Evolutionary conservation across 306 rosid species (phyloP), one percentile per base, ranked within the genome.

Genomic region (Quercus aquifolioides): DNA sequence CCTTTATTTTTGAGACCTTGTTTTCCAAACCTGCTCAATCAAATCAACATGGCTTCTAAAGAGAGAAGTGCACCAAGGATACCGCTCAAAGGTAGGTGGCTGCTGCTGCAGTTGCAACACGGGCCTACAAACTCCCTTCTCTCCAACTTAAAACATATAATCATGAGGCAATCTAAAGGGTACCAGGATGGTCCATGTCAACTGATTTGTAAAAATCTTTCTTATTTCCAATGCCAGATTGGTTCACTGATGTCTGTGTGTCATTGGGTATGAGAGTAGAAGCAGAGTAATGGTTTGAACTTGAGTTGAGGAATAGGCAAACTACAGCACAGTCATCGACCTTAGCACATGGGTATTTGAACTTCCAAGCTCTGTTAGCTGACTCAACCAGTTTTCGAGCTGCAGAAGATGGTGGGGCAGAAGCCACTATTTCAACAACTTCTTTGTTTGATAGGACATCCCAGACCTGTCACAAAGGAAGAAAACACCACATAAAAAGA

Each of bases 301-400:
- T 65, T 5, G 90, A 63, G 82, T 85, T 68, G 80, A 94, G 88
- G 84, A 87, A 94, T 63, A 94, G 94, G 81, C 98, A 94, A 64
- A 94, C 94, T 73, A 83, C 98, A 23, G 97, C 87, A 72, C 98
- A 94, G 74, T 94, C 98, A 83, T 94, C 97, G 19, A 79, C 75
- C 82, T 94, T 94, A 5, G 90, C 62, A 65, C 55, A 41, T 1
- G 95, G 92, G 69, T 28, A 81, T 56, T 85, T 90, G 0, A 75
- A 64, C 84, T 62, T 90, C 96, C 98, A 94, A 31, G 92, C 91
- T 63, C 80, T 83, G 82, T 81, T 76, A 35, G 97, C 98, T 0
- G 87, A 60, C 26, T 94, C 92, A 74, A 89, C 97, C 20, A 94
- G 71, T 52, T 26, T 51, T 73, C 73, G 84, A 76, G 96, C 98